A percentile compares a stretch with the other conserved stretches of the same genome.
phyloP scores from a whole-genome alignment of 176 grass and related monocot species.

The Pharus latifolius region DNA sequence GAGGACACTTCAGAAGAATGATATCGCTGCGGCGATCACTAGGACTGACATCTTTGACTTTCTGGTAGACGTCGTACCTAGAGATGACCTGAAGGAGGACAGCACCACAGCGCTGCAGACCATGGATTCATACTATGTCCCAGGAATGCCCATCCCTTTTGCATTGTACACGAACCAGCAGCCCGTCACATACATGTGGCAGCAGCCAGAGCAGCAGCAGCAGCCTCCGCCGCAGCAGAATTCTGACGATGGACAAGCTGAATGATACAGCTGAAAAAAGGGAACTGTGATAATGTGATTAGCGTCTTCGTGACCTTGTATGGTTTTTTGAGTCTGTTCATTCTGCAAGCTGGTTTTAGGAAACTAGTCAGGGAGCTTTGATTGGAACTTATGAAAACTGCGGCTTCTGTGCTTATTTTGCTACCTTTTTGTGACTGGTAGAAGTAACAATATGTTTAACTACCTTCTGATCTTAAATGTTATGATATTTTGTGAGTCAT shows the following conservation, averaged over 20 bases:
- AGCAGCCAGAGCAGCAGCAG: slow-evolving; percentile 2
- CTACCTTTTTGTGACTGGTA: neutral
- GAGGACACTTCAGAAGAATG: slow-evolving; percentile 48
- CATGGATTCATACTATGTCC: slow-evolving; percentile 17
- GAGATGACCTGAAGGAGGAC: slow-evolving; percentile 37
- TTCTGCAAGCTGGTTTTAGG: neutral
- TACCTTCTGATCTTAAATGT: neutral
- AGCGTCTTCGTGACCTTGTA: neutral
- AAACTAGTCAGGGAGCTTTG: neutral
- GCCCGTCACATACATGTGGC: slow-evolving; percentile 28
- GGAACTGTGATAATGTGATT: neutral
- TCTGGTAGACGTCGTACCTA: slow-evolving; percentile 40
- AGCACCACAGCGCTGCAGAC: slow-evolving; percentile 11
- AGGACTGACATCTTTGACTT: slow-evolving; percentile 52
- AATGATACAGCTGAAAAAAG: neutral
- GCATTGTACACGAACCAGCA: slow-evolving; percentile 19
- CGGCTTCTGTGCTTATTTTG: neutral
- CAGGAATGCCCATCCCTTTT: neutral
- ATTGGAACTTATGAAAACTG: neutral
- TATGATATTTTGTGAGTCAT: neutral
- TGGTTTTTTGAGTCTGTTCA: neutral
- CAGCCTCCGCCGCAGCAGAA: neutral
- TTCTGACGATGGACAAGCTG: neutral
- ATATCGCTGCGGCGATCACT: slow-evolving; percentile 27
- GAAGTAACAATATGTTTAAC: neutral